Percentiles rank a stretch among this genome's conserved stretches.
phyloP scores from a whole-genome alignment of 2,329 filamentous ascomycete species.

The Diplodia corticola region DNA sequence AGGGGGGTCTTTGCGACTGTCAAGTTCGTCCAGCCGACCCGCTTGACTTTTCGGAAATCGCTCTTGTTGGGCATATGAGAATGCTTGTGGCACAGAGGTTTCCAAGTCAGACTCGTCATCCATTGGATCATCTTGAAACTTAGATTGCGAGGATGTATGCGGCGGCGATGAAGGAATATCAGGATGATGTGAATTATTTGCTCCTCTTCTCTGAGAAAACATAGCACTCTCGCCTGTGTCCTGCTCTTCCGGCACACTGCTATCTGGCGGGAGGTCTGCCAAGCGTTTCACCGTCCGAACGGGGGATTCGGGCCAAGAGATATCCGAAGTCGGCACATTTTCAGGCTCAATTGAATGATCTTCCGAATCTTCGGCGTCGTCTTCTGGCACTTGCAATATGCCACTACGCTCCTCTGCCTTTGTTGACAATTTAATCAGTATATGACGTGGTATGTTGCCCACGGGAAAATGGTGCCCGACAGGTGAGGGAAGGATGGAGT shows the following conservation, averaged over 20 bases:
- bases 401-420: not conserved
- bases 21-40: not conserved
- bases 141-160: too few relatives aligned
- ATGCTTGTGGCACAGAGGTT: not conserved
- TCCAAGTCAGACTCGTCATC: constrained; percentile 7
- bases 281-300: not conserved
- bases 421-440: not conserved
- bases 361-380: not conserved
- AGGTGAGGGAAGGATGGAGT: not conserved
- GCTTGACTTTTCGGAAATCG: not conserved
- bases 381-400: not conserved
- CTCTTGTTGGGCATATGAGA: not conserved
- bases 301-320: not conserved
- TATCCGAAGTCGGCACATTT: not conserved
- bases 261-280: constrained; percentile 4
- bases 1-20: not conserved
- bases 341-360: too few relatives aligned
- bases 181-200: too few relatives aligned
- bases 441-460: not conserved
- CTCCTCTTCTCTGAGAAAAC: not conserved
- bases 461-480: not conserved
- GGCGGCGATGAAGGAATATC: not conserved
- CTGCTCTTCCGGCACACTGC: not conserved
- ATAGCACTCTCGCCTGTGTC: not conserved
- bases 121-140: not conserved